A percentile compares a stretch with the other conserved stretches of the same genome.
Conservation (phyloP, 306 rosid genomes). For the Corylus avellana region DNA sequence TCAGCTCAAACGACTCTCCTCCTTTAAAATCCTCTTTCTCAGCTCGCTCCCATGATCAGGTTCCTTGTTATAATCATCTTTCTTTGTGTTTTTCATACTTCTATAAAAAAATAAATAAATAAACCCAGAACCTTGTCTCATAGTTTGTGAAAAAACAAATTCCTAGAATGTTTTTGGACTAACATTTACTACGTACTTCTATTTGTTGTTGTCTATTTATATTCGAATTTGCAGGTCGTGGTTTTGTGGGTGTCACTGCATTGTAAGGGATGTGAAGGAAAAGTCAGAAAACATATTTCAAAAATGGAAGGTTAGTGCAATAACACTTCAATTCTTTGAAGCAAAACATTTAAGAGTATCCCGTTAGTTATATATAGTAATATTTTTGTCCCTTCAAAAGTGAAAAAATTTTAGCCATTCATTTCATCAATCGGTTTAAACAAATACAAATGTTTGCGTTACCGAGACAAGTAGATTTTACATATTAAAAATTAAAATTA, state of each 20-base stretch:
- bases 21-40: conserved; percentile 47
- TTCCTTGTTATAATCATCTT: not conserved
- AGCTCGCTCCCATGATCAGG: conserved; percentile 59
- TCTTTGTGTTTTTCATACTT: not conserved
- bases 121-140: not conserved
- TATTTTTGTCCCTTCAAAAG: not conserved
- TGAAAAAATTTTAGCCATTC: too few species aligned
- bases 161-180: not conserved
- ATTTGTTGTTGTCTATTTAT: not conserved
- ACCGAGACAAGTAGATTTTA: too few species aligned
- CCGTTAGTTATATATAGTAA: too few species aligned
- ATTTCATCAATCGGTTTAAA: too few species aligned
- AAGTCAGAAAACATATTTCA: conserved; percentile 74
- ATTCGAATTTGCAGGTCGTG: conserved; percentile 53
- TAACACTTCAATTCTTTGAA: not conserved
- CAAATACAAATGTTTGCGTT: too few species aligned
- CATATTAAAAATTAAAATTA: too few species aligned
- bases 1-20: conserved; percentile 22
- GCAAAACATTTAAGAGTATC: not conserved
- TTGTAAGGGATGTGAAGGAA: conserved; percentile 90
- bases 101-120: too few species aligned
- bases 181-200: not conserved
- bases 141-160: not conserved
- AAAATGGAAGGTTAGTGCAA: conserved; percentile 71
- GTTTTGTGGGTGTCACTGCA: conserved; percentile 77